Evolutionary conservation across 768 basidiomycete species (phyloP), one percentile per base, ranked within the genome.

Genomic region (Psilocybe cyanescens): DNA sequence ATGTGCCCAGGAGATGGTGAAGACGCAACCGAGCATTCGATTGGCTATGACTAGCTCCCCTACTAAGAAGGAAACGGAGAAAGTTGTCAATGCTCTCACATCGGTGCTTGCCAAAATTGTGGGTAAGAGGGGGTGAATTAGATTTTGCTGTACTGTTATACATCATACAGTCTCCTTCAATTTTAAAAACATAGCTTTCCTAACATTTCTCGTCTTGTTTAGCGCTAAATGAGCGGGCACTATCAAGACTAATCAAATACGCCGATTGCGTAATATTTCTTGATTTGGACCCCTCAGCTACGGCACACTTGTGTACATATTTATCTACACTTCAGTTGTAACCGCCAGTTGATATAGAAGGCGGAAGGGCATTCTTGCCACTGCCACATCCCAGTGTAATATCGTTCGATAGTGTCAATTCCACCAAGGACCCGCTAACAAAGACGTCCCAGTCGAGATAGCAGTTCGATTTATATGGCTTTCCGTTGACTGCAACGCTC

Each of bases 21-120:
- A 97, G 72, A 82, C 86, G 12, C 81, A 88, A 48, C 95, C 97
- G 37, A 93, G 91, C 67, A 87, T 99, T 61, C 84, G 93, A 62
- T 78, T 99, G 16, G 90, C 90, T 19, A 76, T 96, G 64, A 89
- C 85, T 4, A 84, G 88, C 14, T 94, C 87, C 11, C 73, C 98
- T 65, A 88, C 88, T 28, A 90, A 82, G 82, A 97, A 96, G 77
- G 97, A 99, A 67, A 86, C 88, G 58, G 95, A 97, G 81, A 96
- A 94, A 80, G 92, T 95, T 3, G 86, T 88, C 4, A 77, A 76
- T 24, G 82, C 91, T n/a, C 74, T 99, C 59, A 93, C 89, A 77
- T 79, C 81, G 24, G 89, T 88, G 41, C 76, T 95, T 47, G 79
- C 83, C 41, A 94, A 95, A 78, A 86, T 93, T 2, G 73, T 95